Evolutionary conservation across 2,329 filamentous ascomycete genomes (phyloP).

Genomic region (Cytospora piceae): DNA sequence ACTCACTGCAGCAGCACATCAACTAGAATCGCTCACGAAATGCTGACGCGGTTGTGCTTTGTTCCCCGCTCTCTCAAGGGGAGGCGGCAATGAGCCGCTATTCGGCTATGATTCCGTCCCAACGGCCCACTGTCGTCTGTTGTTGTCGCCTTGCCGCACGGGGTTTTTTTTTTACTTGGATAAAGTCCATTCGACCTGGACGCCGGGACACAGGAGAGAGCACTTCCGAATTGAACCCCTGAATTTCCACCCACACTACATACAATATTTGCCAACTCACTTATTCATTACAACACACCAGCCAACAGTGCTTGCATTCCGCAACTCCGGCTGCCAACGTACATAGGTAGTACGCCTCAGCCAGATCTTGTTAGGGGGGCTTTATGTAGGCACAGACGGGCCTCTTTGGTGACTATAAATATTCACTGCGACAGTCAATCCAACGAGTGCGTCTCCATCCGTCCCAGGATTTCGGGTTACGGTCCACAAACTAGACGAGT

Average conservation of each 20-base stretch:
- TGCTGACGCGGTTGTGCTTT: background rate
- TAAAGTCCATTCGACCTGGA: background rate
- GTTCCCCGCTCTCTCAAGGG: background rate
- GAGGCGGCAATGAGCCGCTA: background rate
- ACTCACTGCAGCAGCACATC: background rate
- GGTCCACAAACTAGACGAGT: conserved; percentile 20
- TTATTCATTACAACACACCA: background rate
- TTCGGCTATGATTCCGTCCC: background rate
- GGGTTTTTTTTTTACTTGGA: too few relatives aligned
- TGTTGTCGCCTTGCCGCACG: background rate
- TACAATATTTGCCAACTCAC: background rate
- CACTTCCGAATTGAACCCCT: background rate
- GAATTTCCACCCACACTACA: background rate
- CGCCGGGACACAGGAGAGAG: background rate
- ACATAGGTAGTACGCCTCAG: background rate
- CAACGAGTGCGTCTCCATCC: background rate
- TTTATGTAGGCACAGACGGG: background rate
- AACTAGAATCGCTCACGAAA: background rate
- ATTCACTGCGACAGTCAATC: background rate
- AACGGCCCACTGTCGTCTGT: background rate
- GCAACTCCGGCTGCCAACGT: background rate
- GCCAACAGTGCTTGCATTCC: background rate
- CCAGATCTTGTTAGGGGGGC: background rate
- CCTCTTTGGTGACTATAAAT: conserved; percentile 4
- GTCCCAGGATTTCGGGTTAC: background rate